Evolutionary conservation across 495 filamentous ascomycete genomes (phyloP), one percentile per base, ranked within the genome.

Genomic region (Penicillium coprophilum): DNA sequence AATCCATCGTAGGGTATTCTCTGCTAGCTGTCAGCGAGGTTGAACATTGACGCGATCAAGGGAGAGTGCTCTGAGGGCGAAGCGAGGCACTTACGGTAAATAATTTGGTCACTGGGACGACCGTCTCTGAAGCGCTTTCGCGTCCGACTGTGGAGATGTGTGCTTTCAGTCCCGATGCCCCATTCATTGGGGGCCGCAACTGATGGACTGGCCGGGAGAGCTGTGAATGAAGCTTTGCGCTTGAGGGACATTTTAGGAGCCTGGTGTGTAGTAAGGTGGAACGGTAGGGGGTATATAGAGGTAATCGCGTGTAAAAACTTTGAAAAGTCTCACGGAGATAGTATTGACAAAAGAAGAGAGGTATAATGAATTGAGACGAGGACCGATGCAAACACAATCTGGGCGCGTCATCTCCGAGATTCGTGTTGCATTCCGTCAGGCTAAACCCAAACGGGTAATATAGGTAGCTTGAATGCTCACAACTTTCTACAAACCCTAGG

Each of bases 111-210:
- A 23, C 73, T 70, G 0, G 80, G 80, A 41, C 80, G 75, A 46
- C 73, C 73, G 39, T 82, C 67, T 28, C 78, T 71, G 53, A 77
- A 77, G n/a, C 80, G 72, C 62, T 82, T 82, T 55, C 75, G 70
- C 30, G 80, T 82, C 7, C 80, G 77, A 50, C 76, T 79, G 56
- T 79, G 64, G 17, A 80, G 70, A 57, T 82, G 71, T 36, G 71
- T 68, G 19, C 74, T 71, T 27, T 59, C 60, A 46, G 66, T 58
- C 44, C 65, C 50, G 48, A 68, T 59, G 39, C 62, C 62, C 51
- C 60, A 59, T 39, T 59, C 60, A 20, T 58, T 64, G 15, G 59
- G 67, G 53, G 65, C 64, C 20, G 73, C 71, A 6, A 60, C 48
- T 27, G 50, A 62, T 38, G 58, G 72, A 28, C 71, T 73, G 46